These are phyloP conservation scores for Grosmannia huntii DNA, from an alignment of 2,329 filamentous ascomycete species.

Conservation along the genomic window DNA sequence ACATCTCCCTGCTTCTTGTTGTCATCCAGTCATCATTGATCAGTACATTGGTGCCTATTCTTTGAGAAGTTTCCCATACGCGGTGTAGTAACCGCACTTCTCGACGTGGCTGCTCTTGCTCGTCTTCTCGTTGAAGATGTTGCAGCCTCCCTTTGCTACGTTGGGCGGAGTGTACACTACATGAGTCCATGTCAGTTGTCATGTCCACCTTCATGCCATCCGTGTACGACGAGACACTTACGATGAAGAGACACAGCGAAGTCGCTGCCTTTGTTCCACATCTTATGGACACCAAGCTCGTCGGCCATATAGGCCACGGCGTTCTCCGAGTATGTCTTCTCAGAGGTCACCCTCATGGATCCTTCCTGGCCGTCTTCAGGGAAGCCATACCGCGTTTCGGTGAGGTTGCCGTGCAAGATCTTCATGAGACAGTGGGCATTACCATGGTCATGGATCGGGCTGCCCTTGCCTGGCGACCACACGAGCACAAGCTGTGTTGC, in stretches of 20 bases:
- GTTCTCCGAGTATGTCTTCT: constrained; percentile 56
- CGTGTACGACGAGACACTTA: constrained; percentile 21
- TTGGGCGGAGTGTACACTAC: constrained; percentile 78
- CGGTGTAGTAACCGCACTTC: constrained; percentile 61
- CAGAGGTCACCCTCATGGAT: constrained; percentile 51
- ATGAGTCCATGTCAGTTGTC: constrained; percentile 1
- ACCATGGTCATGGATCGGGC: constrained; percentile 78
- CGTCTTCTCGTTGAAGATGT: constrained; percentile 67
- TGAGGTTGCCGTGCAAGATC: constrained; percentile 64
- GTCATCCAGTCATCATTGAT: neutral
- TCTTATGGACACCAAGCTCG: constrained; percentile 72
- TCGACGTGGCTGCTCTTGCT: constrained; percentile 60
- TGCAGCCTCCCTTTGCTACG: constrained; percentile 68
- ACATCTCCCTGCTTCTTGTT: neutral
- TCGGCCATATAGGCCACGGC: constrained; percentile 87
- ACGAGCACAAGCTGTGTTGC: constrained; percentile 62
- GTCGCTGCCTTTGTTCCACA: constrained; percentile 62
- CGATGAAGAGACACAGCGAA: constrained; percentile 75
- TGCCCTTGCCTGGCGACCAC: constrained; percentile 75
- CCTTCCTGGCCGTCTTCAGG: constrained; percentile 39
- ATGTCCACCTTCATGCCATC: neutral
- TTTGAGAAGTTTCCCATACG: constrained; percentile 37
- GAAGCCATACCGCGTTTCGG: constrained; percentile 71
- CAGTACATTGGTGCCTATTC: constrained; percentile 15
- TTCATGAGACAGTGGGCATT: constrained; percentile 92